phyloP scores from a whole-genome alignment of 768 basidiomycete genomes.

The Russula emetica region DNA sequence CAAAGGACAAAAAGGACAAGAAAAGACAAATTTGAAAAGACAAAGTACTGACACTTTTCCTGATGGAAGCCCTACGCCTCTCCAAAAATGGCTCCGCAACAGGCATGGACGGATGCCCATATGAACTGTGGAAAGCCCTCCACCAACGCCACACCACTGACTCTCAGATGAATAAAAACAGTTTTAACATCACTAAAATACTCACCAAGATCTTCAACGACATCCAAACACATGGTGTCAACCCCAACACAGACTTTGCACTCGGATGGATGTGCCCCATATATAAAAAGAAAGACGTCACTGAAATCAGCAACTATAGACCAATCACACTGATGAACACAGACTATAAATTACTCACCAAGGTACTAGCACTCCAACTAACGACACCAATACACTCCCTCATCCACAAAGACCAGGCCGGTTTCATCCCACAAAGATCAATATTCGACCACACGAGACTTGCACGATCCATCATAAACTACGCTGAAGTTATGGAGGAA shows the following conservation, averaged over 20 bases:
- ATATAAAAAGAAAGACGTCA: constrained; percentile 38
- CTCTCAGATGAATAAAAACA: not conserved
- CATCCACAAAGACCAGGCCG: not conserved
- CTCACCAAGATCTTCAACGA: not conserved
- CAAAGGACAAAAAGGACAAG: too few species aligned
- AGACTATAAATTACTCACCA: constrained; percentile 36
- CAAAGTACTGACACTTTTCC: too few species aligned
- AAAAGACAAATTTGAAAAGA: too few species aligned
- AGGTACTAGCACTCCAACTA: not conserved
- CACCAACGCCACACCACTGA: too few species aligned
- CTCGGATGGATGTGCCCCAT: constrained; percentile 38
- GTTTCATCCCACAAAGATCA: constrained; percentile 2
- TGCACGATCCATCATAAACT: not conserved
- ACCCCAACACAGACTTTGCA: constrained; percentile 26
- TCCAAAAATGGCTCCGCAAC: too few species aligned
- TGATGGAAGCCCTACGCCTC: too few species aligned
- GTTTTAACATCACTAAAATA: not conserved
- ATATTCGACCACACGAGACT: constrained; percentile 7
- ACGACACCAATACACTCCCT: not conserved
- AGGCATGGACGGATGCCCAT: too few species aligned
- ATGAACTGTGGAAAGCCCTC: too few species aligned
- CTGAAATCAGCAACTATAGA: not conserved
- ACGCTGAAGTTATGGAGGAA: constrained; percentile 7
- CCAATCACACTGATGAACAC: constrained; percentile 33
- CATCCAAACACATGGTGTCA: not conserved